Conservation (phyloP, 2,329 filamentous ascomycete genomes). For the Madurella mycetomatis region DNA sequence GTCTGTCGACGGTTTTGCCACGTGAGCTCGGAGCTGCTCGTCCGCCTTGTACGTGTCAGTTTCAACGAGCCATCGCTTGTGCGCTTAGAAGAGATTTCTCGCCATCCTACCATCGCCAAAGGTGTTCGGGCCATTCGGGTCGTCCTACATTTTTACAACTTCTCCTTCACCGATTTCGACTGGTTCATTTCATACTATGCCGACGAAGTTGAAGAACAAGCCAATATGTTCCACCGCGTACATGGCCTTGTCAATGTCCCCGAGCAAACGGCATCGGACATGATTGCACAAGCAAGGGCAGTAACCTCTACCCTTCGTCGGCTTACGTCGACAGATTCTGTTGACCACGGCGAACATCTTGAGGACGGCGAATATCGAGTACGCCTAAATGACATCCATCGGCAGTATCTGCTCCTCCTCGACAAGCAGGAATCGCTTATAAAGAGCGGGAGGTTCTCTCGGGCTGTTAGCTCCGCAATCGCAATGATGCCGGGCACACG, state of each 20-base stretch:
- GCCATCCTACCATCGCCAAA: constrained; percentile 13
- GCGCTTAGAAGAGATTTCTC: constrained; percentile 11
- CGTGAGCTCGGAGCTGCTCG: constrained; percentile 6
- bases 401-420: constrained; percentile 3
- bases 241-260: not conserved
- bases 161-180: not conserved
- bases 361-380: not conserved
- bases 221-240: not conserved
- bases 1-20: constrained; percentile 10
- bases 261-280: not conserved
- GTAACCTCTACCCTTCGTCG: not conserved
- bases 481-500: constrained; percentile 8
- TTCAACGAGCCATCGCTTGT: constrained; percentile 5
- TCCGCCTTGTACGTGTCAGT: constrained; percentile 2
- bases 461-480: constrained; percentile 3
- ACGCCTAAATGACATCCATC: not conserved
- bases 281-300: not conserved
- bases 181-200: constrained; percentile 3
- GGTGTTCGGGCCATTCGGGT: constrained; percentile 10
- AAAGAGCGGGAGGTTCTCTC: not conserved
- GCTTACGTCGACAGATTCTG: not conserved
- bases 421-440: constrained; percentile 2
- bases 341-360: not conserved
- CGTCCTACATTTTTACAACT: constrained; percentile 8
- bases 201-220: not conserved